These are phyloP conservation scores for Prunus mira DNA, from an alignment of 306 rosid species.

Conservation along the genomic window DNA sequence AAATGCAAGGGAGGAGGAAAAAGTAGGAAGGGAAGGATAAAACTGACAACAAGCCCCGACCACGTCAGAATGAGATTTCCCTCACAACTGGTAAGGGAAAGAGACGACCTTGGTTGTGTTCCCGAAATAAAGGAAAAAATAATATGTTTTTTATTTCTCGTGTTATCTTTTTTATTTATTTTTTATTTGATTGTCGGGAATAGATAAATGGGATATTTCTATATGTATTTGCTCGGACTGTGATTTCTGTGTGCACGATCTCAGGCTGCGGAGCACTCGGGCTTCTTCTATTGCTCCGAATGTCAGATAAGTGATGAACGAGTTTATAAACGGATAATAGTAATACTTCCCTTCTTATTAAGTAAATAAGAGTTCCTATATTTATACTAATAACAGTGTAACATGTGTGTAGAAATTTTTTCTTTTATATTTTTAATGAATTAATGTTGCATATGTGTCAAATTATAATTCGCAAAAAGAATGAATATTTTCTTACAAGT, in stretches of 20 bases:
- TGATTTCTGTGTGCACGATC: background rate
- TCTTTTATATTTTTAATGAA: too few relatives aligned
- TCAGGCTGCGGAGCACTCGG: background rate
- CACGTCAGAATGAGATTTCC: constrained; percentile 36
- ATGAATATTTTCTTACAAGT: too few relatives aligned
- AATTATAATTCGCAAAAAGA: too few relatives aligned
- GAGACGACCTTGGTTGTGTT: background rate
- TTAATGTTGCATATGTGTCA: accelerated
- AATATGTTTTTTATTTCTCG: background rate
- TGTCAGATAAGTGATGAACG: background rate
- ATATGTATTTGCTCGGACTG: background rate
- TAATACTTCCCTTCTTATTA: too few relatives aligned
- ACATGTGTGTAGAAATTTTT: background rate
- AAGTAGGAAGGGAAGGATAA: constrained; percentile 24
- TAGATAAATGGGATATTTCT: background rate
- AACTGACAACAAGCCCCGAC: constrained; percentile 22
- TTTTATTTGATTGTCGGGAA: background rate
- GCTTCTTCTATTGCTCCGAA: too few relatives aligned
- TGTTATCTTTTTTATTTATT: background rate
- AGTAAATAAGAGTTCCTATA: accelerated
- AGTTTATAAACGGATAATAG: too few relatives aligned
- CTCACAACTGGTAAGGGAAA: background rate
- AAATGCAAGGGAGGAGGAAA: background rate
- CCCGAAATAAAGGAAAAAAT: constrained; percentile 2
- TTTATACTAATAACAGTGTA: accelerated